Percentiles rank a stretch among this genome's conserved stretches.
Conservation (phyloP, 768 basidiomycete genomes). For the Leccinum aurantiacum region DNA sequence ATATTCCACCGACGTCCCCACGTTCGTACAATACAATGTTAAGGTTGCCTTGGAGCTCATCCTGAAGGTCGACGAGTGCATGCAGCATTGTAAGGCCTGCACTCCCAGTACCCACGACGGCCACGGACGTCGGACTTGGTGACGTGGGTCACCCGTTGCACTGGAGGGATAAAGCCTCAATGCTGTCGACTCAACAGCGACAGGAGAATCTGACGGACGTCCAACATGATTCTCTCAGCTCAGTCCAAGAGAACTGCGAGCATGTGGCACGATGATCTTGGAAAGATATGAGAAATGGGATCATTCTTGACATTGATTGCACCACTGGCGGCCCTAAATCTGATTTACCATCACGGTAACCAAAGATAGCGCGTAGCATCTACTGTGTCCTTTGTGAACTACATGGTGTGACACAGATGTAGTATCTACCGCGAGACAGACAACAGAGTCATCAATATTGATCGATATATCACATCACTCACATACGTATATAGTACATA, state of each 20-base stretch:
- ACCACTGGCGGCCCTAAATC: not conserved
- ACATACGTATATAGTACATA: no score
- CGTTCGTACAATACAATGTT: conserved; percentile 55
- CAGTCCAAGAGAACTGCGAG: not conserved
- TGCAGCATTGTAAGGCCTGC: conserved; percentile 55
- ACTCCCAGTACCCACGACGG: conserved; percentile 57
- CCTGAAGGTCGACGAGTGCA: conserved; percentile 48
- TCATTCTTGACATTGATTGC: not conserved
- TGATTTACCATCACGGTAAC: not conserved
- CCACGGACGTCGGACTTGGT: conserved; percentile 54
- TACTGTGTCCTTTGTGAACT: no score
- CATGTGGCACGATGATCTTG: no score
- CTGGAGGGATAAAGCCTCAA: not conserved
- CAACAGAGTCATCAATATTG: no score
- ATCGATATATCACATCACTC: no score
- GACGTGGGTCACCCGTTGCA: not conserved
- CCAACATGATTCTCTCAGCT: conserved; percentile 15
- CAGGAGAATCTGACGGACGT: conserved; percentile 1
- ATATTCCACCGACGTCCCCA: conserved; percentile 53
- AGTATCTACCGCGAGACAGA: no score
- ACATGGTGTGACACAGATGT: no score
- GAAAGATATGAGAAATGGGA: no score
- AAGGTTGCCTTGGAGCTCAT: conserved; percentile 38
- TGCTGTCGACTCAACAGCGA: conserved; percentile 8
- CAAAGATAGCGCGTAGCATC: not conserved